Evolutionary conservation across 257 asterid genomes (phyloP), one percentile per base, ranked within the genome.

Genomic region (Cordia subcordata): DNA sequence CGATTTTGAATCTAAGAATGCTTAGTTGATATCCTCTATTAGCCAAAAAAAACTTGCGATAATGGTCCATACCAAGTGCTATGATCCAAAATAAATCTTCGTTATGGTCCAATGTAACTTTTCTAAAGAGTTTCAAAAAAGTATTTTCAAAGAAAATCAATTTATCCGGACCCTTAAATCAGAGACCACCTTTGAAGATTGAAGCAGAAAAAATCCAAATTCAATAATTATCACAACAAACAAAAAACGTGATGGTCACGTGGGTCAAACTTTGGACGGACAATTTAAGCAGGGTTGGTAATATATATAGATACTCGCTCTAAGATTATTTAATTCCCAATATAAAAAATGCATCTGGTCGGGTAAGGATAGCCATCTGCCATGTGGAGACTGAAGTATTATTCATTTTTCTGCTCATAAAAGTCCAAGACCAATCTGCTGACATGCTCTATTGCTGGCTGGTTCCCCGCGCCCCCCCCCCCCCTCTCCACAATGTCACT

Each of bases 321-420:
- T 39, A 27, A 27, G 35, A 27, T 27, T 27, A n/a, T n/a, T n/a
- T 14, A n/a, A 9, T 20, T 50, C 55, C 23, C 10, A n/a, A 59
- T 13, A 32, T n/a, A 58, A 58, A 58, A 10, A 58, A 19, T 0
- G 22, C 0, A 11, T 39, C 1, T 13, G 53, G 68, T 64, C 62
- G 68, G 62, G 62, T 19, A 14, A 20, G 62, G 32, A 40, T n/a
- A 46, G 62, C 47, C 68, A 55, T 11, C 55, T 19, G 49, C 49
- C 68, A 64, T 53, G 68, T 63, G 68, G 27, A 40, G 45, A 42
- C 13, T 51, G 33, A 17, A 19, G 49, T n/a, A 14, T 11, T 40
- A 49, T 14, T 39, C 51, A 10, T 35, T 27, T 44, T 22, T 50
- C 13, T 1, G n/a, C 14, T 9, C 17, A 17, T 10, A 37, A 14